phyloP scores from a whole-genome alignment of 192 early-diverging fungal species.

The Physocladia obscura region DNA sequence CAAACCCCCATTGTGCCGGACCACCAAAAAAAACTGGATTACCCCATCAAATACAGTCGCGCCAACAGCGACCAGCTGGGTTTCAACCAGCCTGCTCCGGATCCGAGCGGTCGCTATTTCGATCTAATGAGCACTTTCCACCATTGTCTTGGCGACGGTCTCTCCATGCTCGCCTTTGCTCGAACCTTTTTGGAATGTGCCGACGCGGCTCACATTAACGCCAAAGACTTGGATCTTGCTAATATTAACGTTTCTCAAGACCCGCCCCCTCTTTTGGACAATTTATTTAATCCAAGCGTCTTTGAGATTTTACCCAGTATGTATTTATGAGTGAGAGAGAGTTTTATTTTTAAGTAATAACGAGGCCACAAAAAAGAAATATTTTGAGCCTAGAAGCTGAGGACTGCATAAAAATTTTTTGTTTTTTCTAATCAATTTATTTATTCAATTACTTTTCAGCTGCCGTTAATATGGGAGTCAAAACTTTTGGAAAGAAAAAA shows the following conservation, averaged over 20 bases:
- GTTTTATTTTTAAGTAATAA: too few relatives aligned
- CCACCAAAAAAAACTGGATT: not conserved
- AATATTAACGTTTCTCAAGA: conserved; percentile 20
- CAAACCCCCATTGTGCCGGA: conserved; percentile 18
- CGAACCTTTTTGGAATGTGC: conserved; percentile 32
- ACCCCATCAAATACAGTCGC: conserved; percentile 19
- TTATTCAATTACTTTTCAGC: not conserved
- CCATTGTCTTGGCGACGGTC: conserved; percentile 51
- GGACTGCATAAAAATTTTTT: too few relatives aligned
- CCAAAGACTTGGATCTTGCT: conserved; percentile 32
- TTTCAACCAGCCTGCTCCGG: not conserved
- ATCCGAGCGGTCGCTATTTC: conserved; percentile 22
- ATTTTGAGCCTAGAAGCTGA: too few relatives aligned
- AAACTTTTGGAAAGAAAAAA: conserved; percentile 22
- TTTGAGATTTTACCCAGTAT: conserved; percentile 46
- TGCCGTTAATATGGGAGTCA: conserved; percentile 27
- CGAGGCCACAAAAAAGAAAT: too few relatives aligned
- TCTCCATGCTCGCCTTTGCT: conserved; percentile 46
- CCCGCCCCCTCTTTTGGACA: conserved; percentile 47
- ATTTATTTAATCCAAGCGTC: conserved; percentile 44
- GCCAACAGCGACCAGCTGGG: not conserved
- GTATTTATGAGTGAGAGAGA: too few relatives aligned
- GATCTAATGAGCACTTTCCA: conserved; percentile 54
- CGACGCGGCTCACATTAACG: conserved; percentile 30
- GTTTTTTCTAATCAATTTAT: too few relatives aligned